Evolutionary conservation across 805 yeast species (phyloP).

Genomic region (Wickerhamomyces sydowiorum): DNA sequence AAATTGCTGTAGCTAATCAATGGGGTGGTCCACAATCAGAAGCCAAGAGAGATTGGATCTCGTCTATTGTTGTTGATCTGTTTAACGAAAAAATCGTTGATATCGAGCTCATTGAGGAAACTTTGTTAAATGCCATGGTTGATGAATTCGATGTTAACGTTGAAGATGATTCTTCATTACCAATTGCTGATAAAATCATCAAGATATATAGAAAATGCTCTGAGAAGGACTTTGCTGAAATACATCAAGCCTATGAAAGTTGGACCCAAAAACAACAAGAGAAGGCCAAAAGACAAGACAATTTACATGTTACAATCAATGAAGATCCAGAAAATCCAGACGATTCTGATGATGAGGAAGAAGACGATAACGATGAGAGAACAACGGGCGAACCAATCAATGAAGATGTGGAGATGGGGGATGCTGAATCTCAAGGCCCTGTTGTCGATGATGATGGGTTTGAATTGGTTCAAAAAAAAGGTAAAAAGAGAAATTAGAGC

Average conservation of each 20-base stretch:
- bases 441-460: conserved; percentile 92
- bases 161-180: conserved; percentile 84
- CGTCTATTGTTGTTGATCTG: conserved; percentile 74
- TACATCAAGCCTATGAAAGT: conserved; percentile 53
- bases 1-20: conserved; percentile 80
- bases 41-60: conserved; percentile 94
- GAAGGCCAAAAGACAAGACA: conserved; percentile 21
- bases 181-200: conserved; percentile 62
- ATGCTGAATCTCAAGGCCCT: conserved; percentile 44
- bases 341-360: conserved; percentile 41
- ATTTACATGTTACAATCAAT: conserved; percentile 38
- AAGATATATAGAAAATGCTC: conserved; percentile 61
- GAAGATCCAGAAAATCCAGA: conserved; percentile 63
- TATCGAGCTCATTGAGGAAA: conserved; percentile 73
- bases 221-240: conserved; percentile 41
- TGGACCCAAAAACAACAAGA: conserved; percentile 52
- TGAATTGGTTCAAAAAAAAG: conserved; percentile 74
- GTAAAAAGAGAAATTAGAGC: conserved; percentile 37
- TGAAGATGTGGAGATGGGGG: conserved; percentile 34
- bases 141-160: conserved; percentile 90
- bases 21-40: conserved; percentile 96
- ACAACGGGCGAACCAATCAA: conserved; percentile 18
- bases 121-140: conserved; percentile 81
- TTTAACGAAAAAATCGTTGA: conserved; percentile 69
- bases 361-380: conserved; percentile 33